Evolutionary conservation across 108 stramenopile genomes (phyloP).

Genomic region (Chaetoceros muelleri): DNA sequence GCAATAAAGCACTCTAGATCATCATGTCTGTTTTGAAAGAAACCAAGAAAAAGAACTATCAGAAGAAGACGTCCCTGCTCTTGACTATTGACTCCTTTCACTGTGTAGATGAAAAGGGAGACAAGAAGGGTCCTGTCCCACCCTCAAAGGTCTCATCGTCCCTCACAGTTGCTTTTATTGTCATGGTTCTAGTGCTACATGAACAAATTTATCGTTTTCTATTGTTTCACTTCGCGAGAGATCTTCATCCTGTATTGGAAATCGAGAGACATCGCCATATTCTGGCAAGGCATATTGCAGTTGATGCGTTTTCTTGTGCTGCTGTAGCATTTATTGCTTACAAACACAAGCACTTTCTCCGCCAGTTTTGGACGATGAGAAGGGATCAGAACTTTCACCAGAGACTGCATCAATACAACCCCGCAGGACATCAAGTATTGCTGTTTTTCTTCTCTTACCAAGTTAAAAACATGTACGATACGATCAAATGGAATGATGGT

Average conservation of each 20-base stretch:
- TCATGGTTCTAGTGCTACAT: too few species aligned
- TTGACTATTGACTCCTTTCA: too few species aligned
- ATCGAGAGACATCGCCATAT: conserved; percentile 49
- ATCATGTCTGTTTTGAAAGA: too few species aligned
- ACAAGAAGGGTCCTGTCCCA: too few species aligned
- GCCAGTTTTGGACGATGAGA: conserved; percentile 1
- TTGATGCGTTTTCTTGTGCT: conserved; percentile 43
- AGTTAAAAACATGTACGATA: conserved; percentile 75
- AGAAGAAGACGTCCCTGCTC: too few species aligned
- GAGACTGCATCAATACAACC: conserved; percentile 51
- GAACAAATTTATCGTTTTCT: too few species aligned
- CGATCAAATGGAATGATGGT: conserved; percentile 74
- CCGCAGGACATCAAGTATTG: conserved; percentile 33
- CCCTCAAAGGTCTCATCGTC: too few species aligned
- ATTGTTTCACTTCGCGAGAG: too few species aligned
- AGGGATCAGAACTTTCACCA: conserved; percentile 14
- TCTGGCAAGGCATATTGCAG: conserved; percentile 67
- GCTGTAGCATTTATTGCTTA: conserved; percentile 42
- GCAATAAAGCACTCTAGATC: too few species aligned
- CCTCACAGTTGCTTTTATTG: too few species aligned
- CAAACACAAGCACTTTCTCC: conserved; percentile 24
- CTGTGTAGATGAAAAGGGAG: too few species aligned
- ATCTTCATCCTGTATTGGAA: conserved; percentile 45
- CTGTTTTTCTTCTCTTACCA: conserved; percentile 71
- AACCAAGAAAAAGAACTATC: too few species aligned